Percentiles rank a stretch among this genome's conserved stretches.
These are phyloP conservation scores for Plasmopara muralis DNA, from an alignment of 352 stramenopile genomes.

Conservation along the genomic window DNA sequence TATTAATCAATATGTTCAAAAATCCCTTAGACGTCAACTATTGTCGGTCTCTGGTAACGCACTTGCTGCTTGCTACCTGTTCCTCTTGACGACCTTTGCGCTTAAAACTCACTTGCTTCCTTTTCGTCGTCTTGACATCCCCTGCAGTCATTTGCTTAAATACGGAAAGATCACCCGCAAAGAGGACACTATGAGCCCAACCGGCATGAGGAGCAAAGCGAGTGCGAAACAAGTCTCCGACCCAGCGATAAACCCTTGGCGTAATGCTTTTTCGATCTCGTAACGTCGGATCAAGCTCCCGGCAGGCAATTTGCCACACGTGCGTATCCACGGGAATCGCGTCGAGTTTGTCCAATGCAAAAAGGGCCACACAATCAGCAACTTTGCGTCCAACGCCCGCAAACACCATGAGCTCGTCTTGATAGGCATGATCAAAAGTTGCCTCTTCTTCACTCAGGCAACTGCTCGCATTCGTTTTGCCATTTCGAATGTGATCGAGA, in stretches of 20 bases:
- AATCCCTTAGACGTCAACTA: no score
- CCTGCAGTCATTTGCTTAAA: constrained; percentile 28
- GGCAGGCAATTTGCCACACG: constrained; percentile 93
- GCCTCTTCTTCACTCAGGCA: neutral
- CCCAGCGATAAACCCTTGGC: constrained; percentile 72
- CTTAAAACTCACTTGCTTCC: constrained; percentile 1
- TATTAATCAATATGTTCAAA: no score
- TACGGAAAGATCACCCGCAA: constrained; percentile 38
- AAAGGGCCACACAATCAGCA: constrained; percentile 96
- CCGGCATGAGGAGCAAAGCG: constrained; percentile 87
- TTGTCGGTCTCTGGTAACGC: no score
- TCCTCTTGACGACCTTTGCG: neutral
- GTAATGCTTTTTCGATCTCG: constrained; percentile 71
- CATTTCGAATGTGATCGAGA: constrained; percentile 46
- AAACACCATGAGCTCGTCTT: constrained; percentile 59
- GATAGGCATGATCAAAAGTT: constrained; percentile 27
- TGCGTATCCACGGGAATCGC: constrained; percentile 96
- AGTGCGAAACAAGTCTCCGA: constrained; percentile 91
- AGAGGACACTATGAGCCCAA: constrained; percentile 86
- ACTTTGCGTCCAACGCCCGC: constrained; percentile 92
- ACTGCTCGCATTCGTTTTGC: constrained; percentile 12
- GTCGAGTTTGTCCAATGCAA: constrained; percentile 89
- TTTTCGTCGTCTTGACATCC: constrained; percentile 18
- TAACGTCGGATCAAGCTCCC: constrained; percentile 57
- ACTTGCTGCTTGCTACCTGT: no score